Percentiles rank a stretch among this genome's conserved stretches.
These are phyloP conservation scores for Lagenidium giganteum DNA, from an alignment of 352 stramenopile species.

Conservation along the genomic window DNA sequence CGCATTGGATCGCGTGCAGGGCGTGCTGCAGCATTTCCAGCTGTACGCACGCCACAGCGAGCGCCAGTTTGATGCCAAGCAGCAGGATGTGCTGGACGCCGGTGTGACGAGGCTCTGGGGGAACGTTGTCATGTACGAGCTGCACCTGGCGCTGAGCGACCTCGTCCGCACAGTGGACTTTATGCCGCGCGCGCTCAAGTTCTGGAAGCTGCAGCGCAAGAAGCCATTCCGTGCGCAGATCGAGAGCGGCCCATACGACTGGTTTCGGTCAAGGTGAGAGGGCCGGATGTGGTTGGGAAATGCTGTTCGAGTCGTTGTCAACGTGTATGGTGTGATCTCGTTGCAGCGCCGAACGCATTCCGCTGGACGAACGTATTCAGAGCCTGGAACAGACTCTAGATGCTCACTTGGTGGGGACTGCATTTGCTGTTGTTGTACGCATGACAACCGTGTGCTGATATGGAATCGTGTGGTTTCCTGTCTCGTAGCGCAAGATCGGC, in stretches of 20 bases:
- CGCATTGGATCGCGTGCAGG: no score
- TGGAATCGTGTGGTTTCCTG: not conserved
- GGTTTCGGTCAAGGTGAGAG: slow-evolving; percentile 38
- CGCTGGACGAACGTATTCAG: slow-evolving; percentile 47
- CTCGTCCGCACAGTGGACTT: slow-evolving; percentile 62
- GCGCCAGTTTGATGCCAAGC: no score
- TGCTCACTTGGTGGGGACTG: slow-evolving; percentile 40
- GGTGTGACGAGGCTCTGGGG: slow-evolving; percentile 49
- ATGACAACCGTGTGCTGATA: not conserved
- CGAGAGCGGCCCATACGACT: slow-evolving; percentile 53
- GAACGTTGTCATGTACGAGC: slow-evolving; percentile 49
- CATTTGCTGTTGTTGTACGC: not conserved
- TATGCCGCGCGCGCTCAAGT: slow-evolving; percentile 56
- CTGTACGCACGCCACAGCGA: no score
- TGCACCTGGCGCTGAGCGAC: slow-evolving; percentile 54
- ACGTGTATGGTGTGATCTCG: slow-evolving; percentile 1
- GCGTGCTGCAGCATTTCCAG: no score
- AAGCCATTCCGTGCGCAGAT: slow-evolving; percentile 42
- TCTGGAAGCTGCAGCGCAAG: slow-evolving; percentile 59
- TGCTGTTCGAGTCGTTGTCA: no score
- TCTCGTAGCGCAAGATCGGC: slow-evolving; percentile 51
- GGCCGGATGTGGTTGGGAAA: no score
- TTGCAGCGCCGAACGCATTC: slow-evolving; percentile 38
- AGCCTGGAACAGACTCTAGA: slow-evolving; percentile 68
- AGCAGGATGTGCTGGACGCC: slow-evolving; percentile 26